Evolutionary conservation across 2,329 filamentous ascomycete genomes (phyloP), one percentile per base, ranked within the genome.

Genomic region (Plenodomus tracheiphilus): DNA sequence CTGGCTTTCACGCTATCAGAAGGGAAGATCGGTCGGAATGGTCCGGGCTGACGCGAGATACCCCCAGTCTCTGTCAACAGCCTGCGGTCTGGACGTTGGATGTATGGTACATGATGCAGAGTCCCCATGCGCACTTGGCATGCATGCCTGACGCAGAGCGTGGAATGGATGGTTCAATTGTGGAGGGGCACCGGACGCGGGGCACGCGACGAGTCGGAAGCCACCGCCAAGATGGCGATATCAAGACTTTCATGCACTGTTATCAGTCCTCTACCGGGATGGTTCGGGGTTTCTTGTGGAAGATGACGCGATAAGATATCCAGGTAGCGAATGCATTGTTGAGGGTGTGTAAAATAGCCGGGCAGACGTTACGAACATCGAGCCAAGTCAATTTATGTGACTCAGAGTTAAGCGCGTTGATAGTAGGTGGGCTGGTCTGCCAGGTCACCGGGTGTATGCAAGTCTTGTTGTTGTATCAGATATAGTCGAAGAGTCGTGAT

Each of bases 181-280:
- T 54, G 50, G 55, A 54, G 55, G 55, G 53, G 55, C 40, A 51
- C 16, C n/a, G 4, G 15, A 40, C 42, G 55, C 47, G 53, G 55
- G 55, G 55, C 50, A 58, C 32, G 41, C 34, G 34, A 45, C 42
- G 43, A 53, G 43, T 41, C 55, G 46, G 49, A 49, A 45, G 34
- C 25, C 37, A 17, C 28, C 38, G 51, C 53, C 49, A 52, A 59
- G 53, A 28, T 46, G 47, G 37, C 57, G 51, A 54, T 46, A 54
- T 49, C 53, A 22, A 49, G 41, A 38, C 43, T 39, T 52, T 47
- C 16, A 58, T 58, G 56, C 56, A 59, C 22, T 18, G 51, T 64
- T 64, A 64, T 64, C 61, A 62, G 51, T 54, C 32, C 41, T 21
- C 16, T 48, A 38, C 46, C 28, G 28, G 28, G 28, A 32, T 37